Base-by-base conservation (phyloP, 1,139 yeast species). In the Pichia sp. region DNA sequence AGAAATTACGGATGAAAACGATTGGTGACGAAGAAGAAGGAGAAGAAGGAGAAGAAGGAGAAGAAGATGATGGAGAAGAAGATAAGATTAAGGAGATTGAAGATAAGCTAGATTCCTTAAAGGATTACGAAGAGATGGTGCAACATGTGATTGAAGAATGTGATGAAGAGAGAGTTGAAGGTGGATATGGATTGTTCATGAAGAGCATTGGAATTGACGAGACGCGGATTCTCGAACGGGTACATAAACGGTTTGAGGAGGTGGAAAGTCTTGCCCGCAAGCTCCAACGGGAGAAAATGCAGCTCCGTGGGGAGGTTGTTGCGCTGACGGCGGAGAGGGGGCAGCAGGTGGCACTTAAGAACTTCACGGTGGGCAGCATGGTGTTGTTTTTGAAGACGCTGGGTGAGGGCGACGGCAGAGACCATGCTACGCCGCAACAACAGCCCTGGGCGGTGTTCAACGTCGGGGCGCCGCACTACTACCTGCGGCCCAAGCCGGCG, bases 181-280 rank as follows among this genome's bases (percentile, higher is more conserved):
- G 11, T 1, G 49, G 49, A 11, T 63, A 58, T 49, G 54, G 60
- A 11, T 56, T 61, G n/a, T 70, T 68, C 38, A 51, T 61, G 39
- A 52, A 56, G 10, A 53, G 61, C 45, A 67, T 73, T 14, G 69
- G 68, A 44, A 66, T 77, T 36, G 77, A 82, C 56, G 73, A 73
- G 54, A 77, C 74, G 41, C 72, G 84, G 53, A 82, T 85, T 62
- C 75, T 83, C 48, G 76, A 77, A 47, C 83, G 90, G 1, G 83
- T 90, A 3, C 75, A 84, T 36, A 83, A 85, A 63, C 74, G 99
- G 56, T 90, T 93, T 63, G 80, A 80, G 55, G 98, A 91, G 64
- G 95, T 91, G 48, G 98, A 93, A 67, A 83, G 85, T n/a, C 75
- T 90, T 60, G 98, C 98, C 0, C 83, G 95, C 62, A 86, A 83